A percentile compares a stretch with the other conserved stretches of the same genome.
Conservation (phyloP, 192 early-diverging fungal species). For the Umbelopsis vinacea region DNA sequence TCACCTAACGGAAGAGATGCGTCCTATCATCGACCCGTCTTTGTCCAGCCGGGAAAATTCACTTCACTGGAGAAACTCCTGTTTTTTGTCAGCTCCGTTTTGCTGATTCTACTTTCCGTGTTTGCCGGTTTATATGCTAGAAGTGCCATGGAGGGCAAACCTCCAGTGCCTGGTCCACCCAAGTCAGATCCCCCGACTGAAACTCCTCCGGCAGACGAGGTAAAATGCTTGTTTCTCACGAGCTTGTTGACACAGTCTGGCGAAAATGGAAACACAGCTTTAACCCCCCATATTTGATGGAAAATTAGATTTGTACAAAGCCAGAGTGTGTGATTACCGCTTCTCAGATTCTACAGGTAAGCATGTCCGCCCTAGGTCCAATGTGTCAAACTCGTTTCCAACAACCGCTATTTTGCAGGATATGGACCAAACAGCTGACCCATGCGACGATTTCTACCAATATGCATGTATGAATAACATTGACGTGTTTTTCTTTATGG, state of each 20-base stretch:
- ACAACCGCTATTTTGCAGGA: constrained; percentile 28
- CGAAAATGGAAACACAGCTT: not conserved
- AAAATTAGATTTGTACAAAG: constrained; percentile 47
- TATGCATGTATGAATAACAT: constrained; percentile 57
- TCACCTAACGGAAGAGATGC: constrained; percentile 28
- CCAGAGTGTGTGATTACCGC: constrained; percentile 69
- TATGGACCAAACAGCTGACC: constrained; percentile 61
- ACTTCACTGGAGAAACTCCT: constrained; percentile 40
- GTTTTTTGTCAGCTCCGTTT: constrained; percentile 22
- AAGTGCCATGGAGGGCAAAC: constrained; percentile 25
- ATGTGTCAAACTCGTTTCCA: not conserved
- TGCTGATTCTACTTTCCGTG: constrained; percentile 36
- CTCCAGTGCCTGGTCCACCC: not conserved
- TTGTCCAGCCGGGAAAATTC: constrained; percentile 39
- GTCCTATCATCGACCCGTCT: constrained; percentile 34
- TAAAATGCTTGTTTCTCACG: not conserved
- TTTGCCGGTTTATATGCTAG: constrained; percentile 44
- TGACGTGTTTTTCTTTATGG: not conserved
- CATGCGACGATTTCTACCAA: constrained; percentile 72
- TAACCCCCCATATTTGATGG: not conserved
- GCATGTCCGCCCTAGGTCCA: not conserved
- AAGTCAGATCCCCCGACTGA: constrained; percentile 11
- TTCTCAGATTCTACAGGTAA: constrained; percentile 54
- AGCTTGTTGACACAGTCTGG: no score
- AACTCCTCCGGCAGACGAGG: constrained; percentile 23